These are phyloP conservation scores for Citrus sp. DNA, from an alignment of 345 rosid genomes.

Conservation along the genomic window DNA sequence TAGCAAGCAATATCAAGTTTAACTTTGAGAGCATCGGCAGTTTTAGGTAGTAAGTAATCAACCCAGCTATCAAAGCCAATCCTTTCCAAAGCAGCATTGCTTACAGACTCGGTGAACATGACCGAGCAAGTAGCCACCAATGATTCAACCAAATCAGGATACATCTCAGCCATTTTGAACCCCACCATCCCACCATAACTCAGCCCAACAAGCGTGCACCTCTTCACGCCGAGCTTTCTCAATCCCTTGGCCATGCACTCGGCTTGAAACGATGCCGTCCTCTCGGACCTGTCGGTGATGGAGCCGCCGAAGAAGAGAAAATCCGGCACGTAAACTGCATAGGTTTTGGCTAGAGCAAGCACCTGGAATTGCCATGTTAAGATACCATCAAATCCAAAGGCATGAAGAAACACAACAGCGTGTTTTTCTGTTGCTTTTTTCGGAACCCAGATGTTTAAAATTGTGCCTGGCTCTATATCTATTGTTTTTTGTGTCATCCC, in stretches of 20 bases:
- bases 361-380: conserved; percentile 45
- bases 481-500: conserved; percentile 22
- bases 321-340: conserved; percentile 46
- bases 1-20: conserved; percentile 4
- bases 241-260: conserved; percentile 37
- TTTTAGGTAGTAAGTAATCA: conserved; percentile 34
- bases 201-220: conserved; percentile 36
- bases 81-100: conserved; percentile 5
- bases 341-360: conserved; percentile 22
- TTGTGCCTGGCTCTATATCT: conserved; percentile 37
- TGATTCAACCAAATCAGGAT: conserved; percentile 39
- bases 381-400: conserved; percentile 31
- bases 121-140: conserved; percentile 30
- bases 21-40: conserved; percentile 11
- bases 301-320: conserved; percentile 49
- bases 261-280: conserved; percentile 43
- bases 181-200: conserved; percentile 48
- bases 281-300: conserved; percentile 16
- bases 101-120: conserved; percentile 36
- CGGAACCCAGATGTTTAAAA: conserved; percentile 41
- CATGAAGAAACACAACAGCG: conserved; percentile 41
- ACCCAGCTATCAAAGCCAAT: conserved; percentile 29
- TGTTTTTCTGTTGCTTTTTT: conserved; percentile 4
- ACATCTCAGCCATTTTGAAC: conserved; percentile 40
- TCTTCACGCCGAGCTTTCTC: conserved; percentile 33